Conservation (phyloP, 2,329 filamentous ascomycete species). For the Sphaerulina populicola region DNA sequence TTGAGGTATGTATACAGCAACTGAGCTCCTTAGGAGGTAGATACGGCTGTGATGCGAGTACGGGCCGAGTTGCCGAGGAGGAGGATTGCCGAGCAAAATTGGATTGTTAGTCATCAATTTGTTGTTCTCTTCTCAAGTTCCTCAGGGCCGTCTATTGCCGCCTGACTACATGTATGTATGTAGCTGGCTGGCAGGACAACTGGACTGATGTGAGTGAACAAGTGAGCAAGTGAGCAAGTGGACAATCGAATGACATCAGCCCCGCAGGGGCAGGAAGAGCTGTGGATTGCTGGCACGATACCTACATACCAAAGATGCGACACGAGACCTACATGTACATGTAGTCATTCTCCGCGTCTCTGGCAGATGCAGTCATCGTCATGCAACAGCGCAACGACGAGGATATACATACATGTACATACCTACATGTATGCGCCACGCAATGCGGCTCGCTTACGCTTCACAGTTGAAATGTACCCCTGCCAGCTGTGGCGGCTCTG, state of each 20-base stretch:
- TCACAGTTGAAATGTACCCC: slow-evolving; percentile 6
- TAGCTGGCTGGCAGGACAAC: background rate
- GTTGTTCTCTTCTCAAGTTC: too few species aligned
- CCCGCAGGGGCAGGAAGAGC: background rate
- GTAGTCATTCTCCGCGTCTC: background rate
- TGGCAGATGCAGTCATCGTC: slow-evolving; percentile 1
- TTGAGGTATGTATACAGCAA: too few species aligned
- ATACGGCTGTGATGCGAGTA: too few species aligned
- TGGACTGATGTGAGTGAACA: too few species aligned
- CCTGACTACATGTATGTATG: background rate
- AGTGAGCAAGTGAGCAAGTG: background rate
- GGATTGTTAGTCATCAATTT: too few species aligned
- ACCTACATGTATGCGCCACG: slow-evolving; percentile 12
- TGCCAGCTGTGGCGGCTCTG: slow-evolving; percentile 21
- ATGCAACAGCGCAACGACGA: background rate
- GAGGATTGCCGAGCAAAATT: too few species aligned
- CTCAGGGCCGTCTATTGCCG: too few species aligned
- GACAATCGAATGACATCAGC: slow-evolving; percentile 1
- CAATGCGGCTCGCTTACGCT: slow-evolving; percentile 9
- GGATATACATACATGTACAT: background rate
- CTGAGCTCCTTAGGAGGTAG: too few species aligned
- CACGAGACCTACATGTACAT: too few species aligned
- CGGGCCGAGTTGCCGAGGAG: too few species aligned
- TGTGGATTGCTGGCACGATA: background rate
- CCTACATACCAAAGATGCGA: background rate